Evolutionary conservation across 306 rosid genomes (phyloP), one percentile per base, ranked within the genome.

Genomic region (Urtica urens): DNA sequence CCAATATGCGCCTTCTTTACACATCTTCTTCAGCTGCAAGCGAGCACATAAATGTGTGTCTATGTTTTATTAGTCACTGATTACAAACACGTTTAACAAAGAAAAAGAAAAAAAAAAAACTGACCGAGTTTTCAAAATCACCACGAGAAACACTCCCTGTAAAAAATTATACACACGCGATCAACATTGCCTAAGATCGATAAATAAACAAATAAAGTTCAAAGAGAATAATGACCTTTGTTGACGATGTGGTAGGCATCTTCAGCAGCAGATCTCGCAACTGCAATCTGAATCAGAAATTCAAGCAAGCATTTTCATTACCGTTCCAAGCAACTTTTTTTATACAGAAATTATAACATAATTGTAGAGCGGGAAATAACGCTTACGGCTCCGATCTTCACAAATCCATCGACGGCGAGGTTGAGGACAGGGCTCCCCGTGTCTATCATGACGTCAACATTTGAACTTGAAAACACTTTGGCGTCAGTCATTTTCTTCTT

Each of bases 1-100:
- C 94, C 96, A 88, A 45, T 83, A 88, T 65, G 87, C 95, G 8
- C 94, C 96, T 76, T 88, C 96, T 51, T 76, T 83, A 67, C 94
- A 83, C 93, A 88, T 83, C 72, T 83, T 88, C 80, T 88, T 88
- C 80, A 88, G 62, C 97, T 88, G 93, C 81, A 78, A 70, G 21
- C 68, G 53, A 23, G 12, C 16, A 40, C 5, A 46, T 4, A 20
- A n/a, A n/a, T n/a, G n/a, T n/a, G n/a, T n/a, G n/a, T n/a, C n/a
- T n/a, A n/a, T n/a, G n/a, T n/a, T n/a, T n/a, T n/a, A n/a, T n/a
- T n/a, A n/a, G n/a, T n/a, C n/a, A n/a, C n/a, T n/a, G n/a, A n/a
- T n/a, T n/a, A n/a, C n/a, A n/a, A n/a, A n/a, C n/a, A n/a, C n/a
- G n/a, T n/a, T n/a, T n/a, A n/a, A n/a, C n/a, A n/a, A 38, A 31